These are phyloP conservation scores for Dacryopinax primogenitus DNA, from an alignment of 768 basidiomycete species.

Conservation along the genomic window DNA sequence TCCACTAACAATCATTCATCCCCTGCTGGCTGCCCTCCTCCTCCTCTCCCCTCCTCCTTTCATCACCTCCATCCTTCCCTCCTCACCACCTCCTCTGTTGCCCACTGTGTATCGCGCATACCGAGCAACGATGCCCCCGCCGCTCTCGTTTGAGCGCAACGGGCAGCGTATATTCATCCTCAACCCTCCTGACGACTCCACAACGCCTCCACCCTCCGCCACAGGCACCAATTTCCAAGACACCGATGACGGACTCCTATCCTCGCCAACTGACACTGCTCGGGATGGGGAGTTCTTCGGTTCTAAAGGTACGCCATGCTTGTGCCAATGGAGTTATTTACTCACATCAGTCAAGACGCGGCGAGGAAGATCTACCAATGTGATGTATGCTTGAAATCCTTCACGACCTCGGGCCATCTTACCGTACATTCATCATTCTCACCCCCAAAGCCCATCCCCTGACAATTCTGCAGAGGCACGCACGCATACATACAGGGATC, in stretches of 20 bases:
- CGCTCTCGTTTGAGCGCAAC: conserved; percentile 1
- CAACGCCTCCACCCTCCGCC: neutral
- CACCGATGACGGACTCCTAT: neutral
- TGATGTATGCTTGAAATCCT: neutral
- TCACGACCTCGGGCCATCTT: neutral
- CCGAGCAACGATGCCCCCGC: neutral
- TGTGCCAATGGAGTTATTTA: neutral
- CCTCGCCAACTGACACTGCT: neutral
- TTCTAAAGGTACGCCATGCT: neutral
- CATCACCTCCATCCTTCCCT: neutral
- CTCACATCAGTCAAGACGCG: neutral
- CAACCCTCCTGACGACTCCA: neutral
- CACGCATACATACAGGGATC: neutral
- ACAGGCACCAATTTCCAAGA: neutral
- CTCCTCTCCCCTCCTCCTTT: neutral
- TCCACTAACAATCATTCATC: too few relatives aligned
- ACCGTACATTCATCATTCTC: neutral
- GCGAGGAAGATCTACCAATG: neutral
- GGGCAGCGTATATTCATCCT: conserved; percentile 3
- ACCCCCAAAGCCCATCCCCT: neutral
- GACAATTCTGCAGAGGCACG: neutral
- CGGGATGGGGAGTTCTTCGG: neutral
- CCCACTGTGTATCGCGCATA: neutral
- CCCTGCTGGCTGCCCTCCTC: neutral
- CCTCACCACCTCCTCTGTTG: neutral